Conservation (phyloP, 2,329 filamentous ascomycete species). For the Colletotrichum tropicale region DNA sequence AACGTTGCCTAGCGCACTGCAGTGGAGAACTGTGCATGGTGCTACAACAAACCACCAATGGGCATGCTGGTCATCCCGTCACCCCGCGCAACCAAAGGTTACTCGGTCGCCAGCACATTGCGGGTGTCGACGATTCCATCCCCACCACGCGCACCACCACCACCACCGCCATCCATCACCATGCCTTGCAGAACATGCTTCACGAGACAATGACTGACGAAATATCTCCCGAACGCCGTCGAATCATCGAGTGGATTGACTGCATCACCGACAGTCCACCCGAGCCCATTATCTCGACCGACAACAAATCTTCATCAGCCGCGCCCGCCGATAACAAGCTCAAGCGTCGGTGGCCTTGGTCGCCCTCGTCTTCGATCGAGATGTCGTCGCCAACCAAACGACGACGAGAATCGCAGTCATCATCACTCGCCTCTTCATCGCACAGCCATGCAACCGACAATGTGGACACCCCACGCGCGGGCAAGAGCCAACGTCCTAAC, state of each 20-base stretch:
- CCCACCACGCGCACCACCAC: not conserved
- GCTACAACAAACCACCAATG: too few relatives aligned
- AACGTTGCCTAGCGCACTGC: too few relatives aligned
- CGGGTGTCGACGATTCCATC: not conserved
- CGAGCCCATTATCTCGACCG: not conserved
- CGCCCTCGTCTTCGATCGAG: not conserved
- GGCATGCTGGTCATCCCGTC: not conserved
- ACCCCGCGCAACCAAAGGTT: not conserved
- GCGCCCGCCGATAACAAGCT: not conserved
- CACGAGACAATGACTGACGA: not conserved
- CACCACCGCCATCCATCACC: not conserved
- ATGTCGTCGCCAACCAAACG: not conserved
- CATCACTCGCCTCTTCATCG: not conserved
- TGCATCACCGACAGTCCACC: not conserved
- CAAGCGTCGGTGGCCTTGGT: not conserved
- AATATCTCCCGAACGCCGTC: not conserved
- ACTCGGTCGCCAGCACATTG: not conserved
- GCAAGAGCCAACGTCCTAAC: not conserved
- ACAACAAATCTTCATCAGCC: not conserved
- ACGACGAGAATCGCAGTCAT: not conserved
- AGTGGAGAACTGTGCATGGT: too few relatives aligned
- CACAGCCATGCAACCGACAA: not conserved
- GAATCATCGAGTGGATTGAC: not conserved
- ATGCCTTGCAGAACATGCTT: not conserved
- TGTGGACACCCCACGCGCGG: not conserved